phyloP scores from a whole-genome alignment of 2,329 filamentous ascomycete species.

The Ambrosiella beaveri region DNA sequence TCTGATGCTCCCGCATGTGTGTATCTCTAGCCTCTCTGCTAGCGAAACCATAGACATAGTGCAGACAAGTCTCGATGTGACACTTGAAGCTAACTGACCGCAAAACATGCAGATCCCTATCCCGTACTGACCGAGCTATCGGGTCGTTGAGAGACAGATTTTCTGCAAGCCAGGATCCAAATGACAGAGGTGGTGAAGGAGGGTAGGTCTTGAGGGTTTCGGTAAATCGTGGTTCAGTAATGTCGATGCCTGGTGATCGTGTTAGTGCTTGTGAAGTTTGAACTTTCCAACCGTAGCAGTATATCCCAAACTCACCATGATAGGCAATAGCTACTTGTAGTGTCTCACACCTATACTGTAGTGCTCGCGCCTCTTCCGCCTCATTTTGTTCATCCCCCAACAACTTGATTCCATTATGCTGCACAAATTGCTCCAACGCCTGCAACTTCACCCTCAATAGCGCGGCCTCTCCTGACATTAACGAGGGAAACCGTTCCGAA shows the following conservation, averaged over 20 bases:
- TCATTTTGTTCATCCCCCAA: constrained; percentile 30
- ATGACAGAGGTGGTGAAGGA: constrained; percentile 18
- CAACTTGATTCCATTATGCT: constrained; percentile 23
- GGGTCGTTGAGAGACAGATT: constrained; percentile 6
- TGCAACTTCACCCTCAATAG: constrained; percentile 40
- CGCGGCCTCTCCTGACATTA: constrained; percentile 19
- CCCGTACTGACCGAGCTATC: constrained; percentile 8
- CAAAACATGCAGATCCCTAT: constrained; percentile 5
- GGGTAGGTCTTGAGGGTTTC: constrained; percentile 23
- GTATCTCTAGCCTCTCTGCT: constrained; percentile 33
- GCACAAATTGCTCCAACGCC: constrained; percentile 30
- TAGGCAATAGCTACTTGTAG: constrained; percentile 35
- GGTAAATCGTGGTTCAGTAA: constrained; percentile 25
- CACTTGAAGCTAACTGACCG: constrained; percentile 31
- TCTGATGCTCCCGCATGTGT: constrained; percentile 31
- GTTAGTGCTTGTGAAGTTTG: neutral
- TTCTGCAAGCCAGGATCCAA: constrained; percentile 5
- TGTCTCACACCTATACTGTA: constrained; percentile 43
- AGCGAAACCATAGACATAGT: constrained; percentile 41
- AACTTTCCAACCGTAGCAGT: neutral
- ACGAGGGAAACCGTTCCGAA: neutral
- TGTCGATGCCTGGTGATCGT: constrained; percentile 24
- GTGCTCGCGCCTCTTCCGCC: constrained; percentile 36
- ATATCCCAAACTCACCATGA: constrained; percentile 23
- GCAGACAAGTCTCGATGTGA: constrained; percentile 35